Percentiles rank a stretch among this genome's conserved stretches.
phyloP scores from a whole-genome alignment of 2,329 filamentous ascomycete species.

The Capronia coronata region DNA sequence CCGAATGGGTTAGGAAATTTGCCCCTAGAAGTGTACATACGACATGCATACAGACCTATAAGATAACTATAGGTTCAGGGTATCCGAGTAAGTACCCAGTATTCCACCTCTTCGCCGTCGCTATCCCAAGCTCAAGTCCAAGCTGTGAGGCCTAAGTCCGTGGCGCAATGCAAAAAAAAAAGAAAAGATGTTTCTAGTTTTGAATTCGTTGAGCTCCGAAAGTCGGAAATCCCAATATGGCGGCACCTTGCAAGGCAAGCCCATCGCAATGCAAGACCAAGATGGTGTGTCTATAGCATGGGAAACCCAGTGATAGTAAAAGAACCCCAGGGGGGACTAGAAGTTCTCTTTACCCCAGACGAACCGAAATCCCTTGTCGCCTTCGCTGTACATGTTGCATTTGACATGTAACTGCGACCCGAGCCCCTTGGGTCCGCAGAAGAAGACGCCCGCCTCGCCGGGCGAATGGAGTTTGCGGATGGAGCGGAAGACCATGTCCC shows the following conservation, averaged over 20 bases:
- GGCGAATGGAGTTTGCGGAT: slow-evolving; percentile 72
- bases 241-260: too few species aligned
- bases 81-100: too few species aligned
- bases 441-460: slow-evolving; percentile 71
- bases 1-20: too few species aligned
- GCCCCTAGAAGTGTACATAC: too few species aligned
- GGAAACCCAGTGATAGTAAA: too few species aligned
- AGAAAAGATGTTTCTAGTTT: background rate
- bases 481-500: slow-evolving; percentile 82
- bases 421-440: slow-evolving; percentile 75
- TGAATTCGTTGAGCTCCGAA: too few species aligned
- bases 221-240: too few species aligned
- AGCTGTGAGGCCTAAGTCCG: background rate
- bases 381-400: slow-evolving; percentile 79
- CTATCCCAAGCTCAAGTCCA: background rate
- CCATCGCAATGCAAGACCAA: too few species aligned
- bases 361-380: slow-evolving; percentile 50
- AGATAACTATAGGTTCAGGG: too few species aligned
- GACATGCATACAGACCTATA: too few species aligned
- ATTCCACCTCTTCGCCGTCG: background rate
- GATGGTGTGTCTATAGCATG: too few species aligned
- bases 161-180: background rate
- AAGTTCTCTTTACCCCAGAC: slow-evolving; percentile 51
- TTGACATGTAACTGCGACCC: slow-evolving; percentile 72
- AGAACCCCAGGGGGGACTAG: too few species aligned